A percentile compares a stretch with the other conserved stretches of the same genome.
Conservation (phyloP, 2,329 filamentous ascomycete genomes). For the Dothideomycetes sp. region DNA sequence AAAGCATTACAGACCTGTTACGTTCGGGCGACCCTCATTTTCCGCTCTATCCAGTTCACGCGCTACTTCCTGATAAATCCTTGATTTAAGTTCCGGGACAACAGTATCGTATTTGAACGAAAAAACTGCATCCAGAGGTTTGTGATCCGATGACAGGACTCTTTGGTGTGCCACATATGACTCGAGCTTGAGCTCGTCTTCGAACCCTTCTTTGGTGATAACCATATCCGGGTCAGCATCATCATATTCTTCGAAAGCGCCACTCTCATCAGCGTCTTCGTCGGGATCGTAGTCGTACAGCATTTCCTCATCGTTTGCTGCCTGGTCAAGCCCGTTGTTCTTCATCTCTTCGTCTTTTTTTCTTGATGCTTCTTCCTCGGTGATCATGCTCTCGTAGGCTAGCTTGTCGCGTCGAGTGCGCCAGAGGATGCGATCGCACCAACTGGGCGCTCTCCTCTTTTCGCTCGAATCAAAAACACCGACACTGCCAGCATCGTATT, state of each 20-base stretch:
- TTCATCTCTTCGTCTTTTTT: constrained; percentile 80
- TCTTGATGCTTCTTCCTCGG: constrained; percentile 57
- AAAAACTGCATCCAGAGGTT: constrained; percentile 78
- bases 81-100: constrained; percentile 72
- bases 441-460: constrained; percentile 84
- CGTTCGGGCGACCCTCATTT: constrained; percentile 75
- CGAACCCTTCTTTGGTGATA: constrained; percentile 49
- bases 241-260: constrained; percentile 49
- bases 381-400: constrained; percentile 52
- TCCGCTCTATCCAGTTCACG: constrained; percentile 82
- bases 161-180: constrained; percentile 83
- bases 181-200: constrained; percentile 47
- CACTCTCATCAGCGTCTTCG: constrained; percentile 53
- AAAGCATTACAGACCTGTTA: constrained; percentile 20
- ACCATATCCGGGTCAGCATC: constrained; percentile 40
- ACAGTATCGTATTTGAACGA: constrained; percentile 78
- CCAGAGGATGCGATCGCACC: constrained; percentile 92
- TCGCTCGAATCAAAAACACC: constrained; percentile 91
- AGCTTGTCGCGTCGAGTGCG: constrained; percentile 64
- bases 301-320: constrained; percentile 67
- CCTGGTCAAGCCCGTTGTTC: constrained; percentile 63
- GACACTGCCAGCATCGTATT: constrained; percentile 92
- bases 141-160: constrained; percentile 89
- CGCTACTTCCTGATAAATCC: constrained; percentile 77
- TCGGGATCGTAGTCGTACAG: constrained; percentile 88